Base-by-base conservation (phyloP, 75 land plant species). In the Adiantum capillusveneris region DNA sequence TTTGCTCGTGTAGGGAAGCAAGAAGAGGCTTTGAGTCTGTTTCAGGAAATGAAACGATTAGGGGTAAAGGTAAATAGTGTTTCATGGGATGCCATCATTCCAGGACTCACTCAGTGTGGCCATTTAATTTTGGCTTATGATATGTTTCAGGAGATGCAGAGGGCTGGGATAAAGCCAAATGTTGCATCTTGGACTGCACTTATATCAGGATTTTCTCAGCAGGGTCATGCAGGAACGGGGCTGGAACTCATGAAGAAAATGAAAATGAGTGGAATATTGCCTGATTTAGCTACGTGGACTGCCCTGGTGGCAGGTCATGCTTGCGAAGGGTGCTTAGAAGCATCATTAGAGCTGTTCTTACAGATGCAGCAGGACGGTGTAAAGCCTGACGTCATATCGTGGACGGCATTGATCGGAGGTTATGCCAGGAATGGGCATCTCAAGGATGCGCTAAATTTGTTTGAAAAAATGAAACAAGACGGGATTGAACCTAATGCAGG, bases 401-500 rank as follows among this genome's bases (percentile, higher is more conserved):
- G 77, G 57, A 84, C 72, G 0, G 63, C 76, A 29, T 31, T 86
- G 62, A 83, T 86, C n/a, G 65, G 68, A 0, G 81, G 90, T 0
- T 62, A 84, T 60, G 67, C 81, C 21, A 86, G 59, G 59, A 52
- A 64, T 1, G 79, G 81, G 28, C 74, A 72, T 59, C 55, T 72
- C 17, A 69, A 78, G 18, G 81, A 83, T 56, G 90, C 87, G 28
- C 75, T 80, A 30, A 60, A 39, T 34, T 55, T 86, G 31, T 80
- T 80, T 64, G 74, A 80, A 45, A 77, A 83, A 62, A 80, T 86
- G 87, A 55, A 51, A 11, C 63, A 37, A 17, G 60, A 61, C 9
- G 87, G 90, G 6, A 21, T 84, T 22, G 58, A 17, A 18, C 90
- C 90, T 13, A 80, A 83, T 70, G 76, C 80, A 46, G 78, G 79